phyloP scores from a whole-genome alignment of 805 yeast genomes.

The Saccharomycopsis fermentans region DNA sequence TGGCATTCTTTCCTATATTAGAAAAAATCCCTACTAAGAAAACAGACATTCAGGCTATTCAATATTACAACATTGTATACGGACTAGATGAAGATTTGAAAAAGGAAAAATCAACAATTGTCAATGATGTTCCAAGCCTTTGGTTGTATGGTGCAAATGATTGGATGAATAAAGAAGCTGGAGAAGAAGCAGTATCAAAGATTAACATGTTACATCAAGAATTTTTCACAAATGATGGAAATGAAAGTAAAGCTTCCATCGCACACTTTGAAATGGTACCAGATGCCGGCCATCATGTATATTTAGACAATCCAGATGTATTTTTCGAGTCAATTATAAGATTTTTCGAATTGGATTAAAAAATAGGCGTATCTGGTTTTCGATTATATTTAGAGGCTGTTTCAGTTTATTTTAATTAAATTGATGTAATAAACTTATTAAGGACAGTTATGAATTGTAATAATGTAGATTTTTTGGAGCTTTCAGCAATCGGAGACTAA shows the following conservation, averaged over 20 bases:
- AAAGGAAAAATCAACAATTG: conserved; percentile 28
- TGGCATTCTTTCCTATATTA: conserved; percentile 45
- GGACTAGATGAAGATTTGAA: conserved; percentile 62
- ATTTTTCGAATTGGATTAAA: neutral
- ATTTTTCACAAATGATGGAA: conserved; percentile 30
- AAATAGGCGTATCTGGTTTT: neutral
- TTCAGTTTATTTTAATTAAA: neutral
- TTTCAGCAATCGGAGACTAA: too few relatives aligned
- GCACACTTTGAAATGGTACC: conserved; percentile 35
- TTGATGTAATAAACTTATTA: too few relatives aligned
- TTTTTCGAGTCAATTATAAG: conserved; percentile 34
- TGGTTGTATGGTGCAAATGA: conserved; percentile 62
- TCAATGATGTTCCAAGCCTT: conserved; percentile 35
- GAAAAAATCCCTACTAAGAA: conserved; percentile 38
- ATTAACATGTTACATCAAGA: conserved; percentile 21
- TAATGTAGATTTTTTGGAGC: too few relatives aligned
- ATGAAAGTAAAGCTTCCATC: conserved; percentile 35
- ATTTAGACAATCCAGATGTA: conserved; percentile 48
- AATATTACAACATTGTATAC: conserved; percentile 55
- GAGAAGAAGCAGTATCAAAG: conserved; percentile 33
- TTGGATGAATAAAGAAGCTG: conserved; percentile 63
- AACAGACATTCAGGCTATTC: conserved; percentile 26
- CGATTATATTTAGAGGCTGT: too few relatives aligned
- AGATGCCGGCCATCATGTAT: conserved; percentile 70
- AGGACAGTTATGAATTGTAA: too few relatives aligned